Evolutionary conservation across 768 basidiomycete genomes (phyloP).

Genomic region (Phaffia tasmanica): DNA sequence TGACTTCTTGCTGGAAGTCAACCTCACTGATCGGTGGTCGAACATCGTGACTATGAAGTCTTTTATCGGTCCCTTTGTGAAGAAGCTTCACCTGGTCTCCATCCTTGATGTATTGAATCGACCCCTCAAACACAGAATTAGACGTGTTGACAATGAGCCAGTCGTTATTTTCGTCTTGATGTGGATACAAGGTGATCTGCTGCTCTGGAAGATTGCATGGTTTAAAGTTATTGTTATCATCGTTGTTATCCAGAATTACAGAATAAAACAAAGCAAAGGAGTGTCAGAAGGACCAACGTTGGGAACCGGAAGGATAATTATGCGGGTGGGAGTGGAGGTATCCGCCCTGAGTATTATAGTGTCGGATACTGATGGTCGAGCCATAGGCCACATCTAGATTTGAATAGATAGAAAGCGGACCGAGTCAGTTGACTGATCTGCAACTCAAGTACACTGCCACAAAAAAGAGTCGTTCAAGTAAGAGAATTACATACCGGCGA

Average conservation of each 20-base stretch:
- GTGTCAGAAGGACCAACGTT: slow-evolving; percentile 50
- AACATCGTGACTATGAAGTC: slow-evolving; percentile 87
- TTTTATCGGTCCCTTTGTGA: slow-evolving; percentile 68
- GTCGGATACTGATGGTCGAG: slow-evolving; percentile 69
- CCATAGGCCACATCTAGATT: slow-evolving; percentile 68
- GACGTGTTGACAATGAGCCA: slow-evolving; percentile 65
- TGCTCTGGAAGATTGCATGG: slow-evolving; percentile 53
- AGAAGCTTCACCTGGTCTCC: slow-evolving; percentile 66
- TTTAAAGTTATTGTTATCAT: slow-evolving; percentile 22
- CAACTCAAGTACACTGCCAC: background rate
- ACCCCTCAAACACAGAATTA: slow-evolving; percentile 37
- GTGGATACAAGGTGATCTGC: slow-evolving; percentile 97
- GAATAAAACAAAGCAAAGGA: background rate
- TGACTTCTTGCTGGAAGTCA: slow-evolving; percentile 98
- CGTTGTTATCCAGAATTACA: background rate
- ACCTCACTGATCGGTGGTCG: slow-evolving; percentile 93
- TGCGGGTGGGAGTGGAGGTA: slow-evolving; percentile 92
- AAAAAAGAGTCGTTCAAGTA: background rate
- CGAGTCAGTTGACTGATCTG: background rate
- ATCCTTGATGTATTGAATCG: slow-evolving; percentile 54
- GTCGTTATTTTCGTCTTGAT: slow-evolving; percentile 90
- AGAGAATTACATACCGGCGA: slow-evolving; percentile 51
- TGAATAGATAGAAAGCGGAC: background rate
- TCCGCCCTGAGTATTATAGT: slow-evolving; percentile 95
- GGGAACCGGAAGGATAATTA: slow-evolving; percentile 76